Base-by-base conservation (phyloP, 495 filamentous ascomycete genomes). In the Tuber umbilicatum region DNA sequence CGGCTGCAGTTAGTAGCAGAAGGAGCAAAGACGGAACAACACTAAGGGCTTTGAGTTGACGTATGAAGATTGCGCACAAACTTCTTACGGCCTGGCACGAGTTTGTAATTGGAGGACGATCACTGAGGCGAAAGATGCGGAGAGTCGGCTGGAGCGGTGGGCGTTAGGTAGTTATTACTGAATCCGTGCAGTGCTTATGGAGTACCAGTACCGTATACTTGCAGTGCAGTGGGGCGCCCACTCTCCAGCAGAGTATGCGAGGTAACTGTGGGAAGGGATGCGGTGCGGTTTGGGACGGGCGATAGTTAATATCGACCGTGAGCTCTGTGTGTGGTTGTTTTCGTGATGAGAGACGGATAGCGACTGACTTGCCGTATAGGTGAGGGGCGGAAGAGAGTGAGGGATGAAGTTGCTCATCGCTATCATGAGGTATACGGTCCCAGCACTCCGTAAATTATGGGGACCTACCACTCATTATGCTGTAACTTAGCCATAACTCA, bases 31-130 rank as follows among this genome's bases (percentile, higher is more conserved):
- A 19, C 27, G 35, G 55, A 64, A 14, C 27, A 35, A 31, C 3
- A 27, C 27, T 64, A 35, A 31, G 27, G 31, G 27, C 55, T 64
- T 64, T 64, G 27, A 1, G 55, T 64, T 64, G 55, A 35, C 55
- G 55, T 64, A 64, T 64, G 55, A 31, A 35, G 55, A 19, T 35
- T 64, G 55, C 55, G 55, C 55, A 64, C 55, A 64, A 64, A 35
- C 55, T 64, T 31, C 27, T 16, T 35, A 64, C 55, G 35, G 14
- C 55, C 55, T 35, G 55, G 14, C 55, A 55, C 14, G 55, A 31
- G 55, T 19, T 5, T 6, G 55, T 64, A 19, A 64, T 64, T 35
- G 55, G 31, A 19, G 27, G 55, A 19, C 17, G 55, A 64, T 64
- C 27, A 64, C 55, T 14, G 55, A 64, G 27, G 27, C 14, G 55